phyloP scores from a whole-genome alignment of 257 asterid genomes.

The Salvia splendens region DNA sequence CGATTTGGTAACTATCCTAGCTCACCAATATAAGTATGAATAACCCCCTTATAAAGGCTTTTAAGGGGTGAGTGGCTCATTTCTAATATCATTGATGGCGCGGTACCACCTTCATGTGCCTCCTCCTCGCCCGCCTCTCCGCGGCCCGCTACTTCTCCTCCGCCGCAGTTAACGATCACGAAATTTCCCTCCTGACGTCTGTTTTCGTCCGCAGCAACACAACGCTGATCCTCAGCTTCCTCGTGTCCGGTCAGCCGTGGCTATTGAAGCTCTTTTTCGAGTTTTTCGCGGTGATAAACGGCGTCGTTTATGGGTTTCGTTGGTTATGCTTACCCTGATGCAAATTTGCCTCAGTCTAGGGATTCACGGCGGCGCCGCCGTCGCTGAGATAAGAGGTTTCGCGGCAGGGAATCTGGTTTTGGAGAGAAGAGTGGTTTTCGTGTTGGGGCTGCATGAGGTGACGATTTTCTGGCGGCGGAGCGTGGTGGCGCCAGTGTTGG shows the following conservation, averaged over 20 bases:
- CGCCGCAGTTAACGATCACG: neutral
- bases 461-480: slow-evolving; percentile 52
- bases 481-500: slow-evolving; percentile 66
- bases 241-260: slow-evolving; percentile 37
- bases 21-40: no score
- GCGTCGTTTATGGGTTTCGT: slow-evolving; percentile 32
- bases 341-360: slow-evolving; percentile 54
- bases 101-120: slow-evolving; percentile 12
- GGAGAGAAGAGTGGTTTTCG: slow-evolving; percentile 40
- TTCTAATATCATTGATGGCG: no score
- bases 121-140: slow-evolving; percentile 67
- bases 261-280: slow-evolving; percentile 38
- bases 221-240: slow-evolving; percentile 35
- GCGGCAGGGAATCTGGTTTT: slow-evolving; percentile 18
- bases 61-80: no score
- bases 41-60: no score
- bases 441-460: slow-evolving; percentile 66
- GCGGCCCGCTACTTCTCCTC: slow-evolving; percentile 42
- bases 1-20: no score
- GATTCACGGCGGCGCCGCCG: slow-evolving; percentile 48
- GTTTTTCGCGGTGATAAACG: slow-evolving; percentile 27
- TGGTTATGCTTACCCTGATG: slow-evolving; percentile 46
- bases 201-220: slow-evolving; percentile 30
- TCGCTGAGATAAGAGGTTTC: slow-evolving; percentile 37
- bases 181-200: slow-evolving; percentile 12